These are phyloP conservation scores for Cladophialophora exuberans DNA, from an alignment of 2,329 filamentous ascomycete genomes.

Conservation along the genomic window DNA sequence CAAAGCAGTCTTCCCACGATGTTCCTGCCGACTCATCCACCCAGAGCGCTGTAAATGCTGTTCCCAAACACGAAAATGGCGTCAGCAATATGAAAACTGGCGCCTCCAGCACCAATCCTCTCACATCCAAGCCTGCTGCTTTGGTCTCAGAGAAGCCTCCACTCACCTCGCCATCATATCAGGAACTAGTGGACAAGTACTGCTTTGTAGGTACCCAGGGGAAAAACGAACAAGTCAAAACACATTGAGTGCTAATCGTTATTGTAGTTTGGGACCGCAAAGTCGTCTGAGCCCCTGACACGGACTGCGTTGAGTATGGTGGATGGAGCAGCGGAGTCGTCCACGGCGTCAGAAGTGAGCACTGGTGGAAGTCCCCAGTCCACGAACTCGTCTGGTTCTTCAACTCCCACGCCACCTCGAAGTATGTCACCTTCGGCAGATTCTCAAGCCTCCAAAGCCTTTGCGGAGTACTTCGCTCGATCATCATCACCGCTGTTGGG, in stretches of 20 bases:
- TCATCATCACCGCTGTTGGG: constrained; percentile 48
- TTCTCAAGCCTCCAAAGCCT: constrained; percentile 23
- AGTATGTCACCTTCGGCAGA: constrained; percentile 24
- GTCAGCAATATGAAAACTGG: constrained; percentile 21
- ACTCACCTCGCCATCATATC: constrained; percentile 86
- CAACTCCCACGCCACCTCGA: constrained; percentile 27
- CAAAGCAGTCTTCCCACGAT: constrained; percentile 34
- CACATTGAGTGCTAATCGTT: constrained; percentile 35
- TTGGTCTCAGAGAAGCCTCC: constrained; percentile 65
- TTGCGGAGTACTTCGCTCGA: constrained; percentile 42
- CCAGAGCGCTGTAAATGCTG: constrained; percentile 23
- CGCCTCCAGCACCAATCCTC: constrained; percentile 35
- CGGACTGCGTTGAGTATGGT: constrained; percentile 34
- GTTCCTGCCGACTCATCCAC: constrained; percentile 29
- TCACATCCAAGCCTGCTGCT: constrained; percentile 55
- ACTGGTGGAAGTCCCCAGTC: constrained; percentile 30
- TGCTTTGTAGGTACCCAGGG: constrained; percentile 89
- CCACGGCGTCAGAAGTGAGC: constrained; percentile 30
- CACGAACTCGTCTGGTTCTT: constrained; percentile 35
- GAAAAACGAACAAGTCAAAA: constrained; percentile 33
- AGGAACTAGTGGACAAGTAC: constrained; percentile 97
- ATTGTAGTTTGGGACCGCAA: constrained; percentile 55
- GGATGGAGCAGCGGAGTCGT: constrained; percentile 45
- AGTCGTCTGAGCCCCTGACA: constrained; percentile 39
- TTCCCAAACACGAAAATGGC: constrained; percentile 26